These are phyloP conservation scores for Omphalea diandra DNA, from an alignment of 441 rosid species.

Conservation along the genomic window DNA sequence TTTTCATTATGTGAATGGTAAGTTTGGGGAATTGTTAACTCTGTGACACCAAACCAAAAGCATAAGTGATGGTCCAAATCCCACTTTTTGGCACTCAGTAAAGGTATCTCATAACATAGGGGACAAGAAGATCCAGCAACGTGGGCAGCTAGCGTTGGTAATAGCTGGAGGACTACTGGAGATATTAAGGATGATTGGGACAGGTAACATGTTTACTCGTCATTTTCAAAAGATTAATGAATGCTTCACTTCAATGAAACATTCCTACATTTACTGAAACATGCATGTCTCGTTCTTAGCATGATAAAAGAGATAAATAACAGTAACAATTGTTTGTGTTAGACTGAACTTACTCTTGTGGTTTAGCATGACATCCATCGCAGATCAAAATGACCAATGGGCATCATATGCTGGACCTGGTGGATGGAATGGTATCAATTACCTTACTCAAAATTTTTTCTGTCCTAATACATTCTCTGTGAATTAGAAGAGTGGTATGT, in stretches of 20 bases:
- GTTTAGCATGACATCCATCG: constrained; percentile 40
- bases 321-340: neutral
- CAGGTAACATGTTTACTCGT: neutral
- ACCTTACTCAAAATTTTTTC: constrained; percentile 24
- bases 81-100: neutral
- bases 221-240: neutral
- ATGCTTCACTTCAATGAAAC: no score
- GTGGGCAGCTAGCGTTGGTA: no score
- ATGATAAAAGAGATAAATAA: no score
- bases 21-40: constrained; percentile 48
- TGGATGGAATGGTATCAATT: no score
- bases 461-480: constrained; percentile 36
- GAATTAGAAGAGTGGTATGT: constrained; percentile 41
- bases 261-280: neutral
- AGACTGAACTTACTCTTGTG: neutral
- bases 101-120: constrained; percentile 4
- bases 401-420: no score
- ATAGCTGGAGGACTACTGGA: no score
- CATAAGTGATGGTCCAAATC: no score
- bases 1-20: no score
- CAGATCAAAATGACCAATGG: constrained; percentile 45
- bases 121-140: no score
- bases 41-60: constrained; percentile 47
- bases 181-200: no score
- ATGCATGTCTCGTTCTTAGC: no score